Conservation (phyloP, 495 filamentous ascomycete species). For the Parachaetomium inaequale region DNA sequence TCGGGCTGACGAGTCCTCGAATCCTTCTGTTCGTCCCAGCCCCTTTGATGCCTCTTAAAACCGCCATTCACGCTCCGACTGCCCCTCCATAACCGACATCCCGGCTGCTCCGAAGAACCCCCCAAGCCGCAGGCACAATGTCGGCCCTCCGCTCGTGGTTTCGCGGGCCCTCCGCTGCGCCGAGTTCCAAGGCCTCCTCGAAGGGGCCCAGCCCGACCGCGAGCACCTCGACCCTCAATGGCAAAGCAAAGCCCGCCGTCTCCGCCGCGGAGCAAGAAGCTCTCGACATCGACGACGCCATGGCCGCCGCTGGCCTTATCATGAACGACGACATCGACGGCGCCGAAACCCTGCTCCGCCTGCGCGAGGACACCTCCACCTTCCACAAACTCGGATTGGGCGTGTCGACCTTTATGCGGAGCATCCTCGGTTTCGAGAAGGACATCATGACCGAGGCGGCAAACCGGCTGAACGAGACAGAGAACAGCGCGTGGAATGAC, state of each 20-base stretch:
- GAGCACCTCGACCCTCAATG: slow-evolving; percentile 22
- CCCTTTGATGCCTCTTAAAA: not conserved
- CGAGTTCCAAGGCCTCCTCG: slow-evolving; percentile 27
- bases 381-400: slow-evolving; percentile 86
- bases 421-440: slow-evolving; percentile 88
- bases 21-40: not conserved
- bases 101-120: not conserved
- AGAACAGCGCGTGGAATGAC: slow-evolving; percentile 71
- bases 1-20: not conserved
- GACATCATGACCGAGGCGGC: slow-evolving; percentile 88
- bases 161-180: slow-evolving; percentile 23
- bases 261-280: slow-evolving; percentile 27
- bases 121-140: slow-evolving; percentile 19
- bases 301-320: slow-evolving; percentile 54
- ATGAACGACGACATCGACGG: slow-evolving; percentile 92
- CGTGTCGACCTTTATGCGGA: slow-evolving; percentile 77
- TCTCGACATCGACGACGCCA: slow-evolving; percentile 47
- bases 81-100: slow-evolving; percentile 5
- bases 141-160: slow-evolving; percentile 34
- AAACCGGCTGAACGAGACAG: slow-evolving; percentile 70
- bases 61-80: not conserved
- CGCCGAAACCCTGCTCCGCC: slow-evolving; percentile 69
- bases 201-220: slow-evolving; percentile 27
- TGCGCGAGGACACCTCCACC: slow-evolving; percentile 72
- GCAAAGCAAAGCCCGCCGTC: slow-evolving; percentile 28